Evolutionary conservation across 2,329 filamentous ascomycete species (phyloP), one percentile per base, ranked within the genome.

Genomic region (Torrubiella hemipterigena): DNA sequence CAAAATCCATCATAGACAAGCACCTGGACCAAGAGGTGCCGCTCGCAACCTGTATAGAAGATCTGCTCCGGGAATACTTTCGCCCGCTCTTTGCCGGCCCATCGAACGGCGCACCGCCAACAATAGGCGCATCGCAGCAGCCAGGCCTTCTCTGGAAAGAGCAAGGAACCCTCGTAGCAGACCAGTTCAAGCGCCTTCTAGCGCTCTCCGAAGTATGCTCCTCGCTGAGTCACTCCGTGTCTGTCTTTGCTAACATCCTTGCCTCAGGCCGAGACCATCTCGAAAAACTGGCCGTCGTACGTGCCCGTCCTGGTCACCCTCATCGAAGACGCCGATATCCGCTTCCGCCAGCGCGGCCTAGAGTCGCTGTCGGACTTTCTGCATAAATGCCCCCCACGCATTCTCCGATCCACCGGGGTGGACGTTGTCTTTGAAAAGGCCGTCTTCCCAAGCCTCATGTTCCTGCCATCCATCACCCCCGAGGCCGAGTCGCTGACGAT

Each of bases 381-480:
- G 23, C 38, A 49, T 9, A 65, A 59, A 30, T 70, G 73, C 26
- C 66, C 73, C 0, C 39, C 56, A 2, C 47, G 53, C 5, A 60
- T 78, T 3, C 62, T 87, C 27, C 52, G 51, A 10, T 62, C 63
- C 27, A 81, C 75, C 0, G 81, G 81, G 1, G 69, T 89, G 7
- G 69, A 67, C 15, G 56, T 65, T 11, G 68, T 89, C 17, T 79
- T 89, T 38, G 69, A 78, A 44, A 70, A 84, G 14, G 70, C 77
- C 4, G 55, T 84, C 3, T 67, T 77, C 40, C 81, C 84, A 1
- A 74, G 77, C 21, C 66, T 94, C n/a, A 65, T 79, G 7, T 82
- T 76, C 44, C 64, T 94, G 6, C 87, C 89, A 1, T 73, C 67
- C 10, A 59, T 93, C 25, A 94, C 84, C 0, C 75, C 81, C 1